These are phyloP conservation scores for Exophiala mesophila DNA, from an alignment of 2,329 filamentous ascomycete genomes.

Conservation along the genomic window DNA sequence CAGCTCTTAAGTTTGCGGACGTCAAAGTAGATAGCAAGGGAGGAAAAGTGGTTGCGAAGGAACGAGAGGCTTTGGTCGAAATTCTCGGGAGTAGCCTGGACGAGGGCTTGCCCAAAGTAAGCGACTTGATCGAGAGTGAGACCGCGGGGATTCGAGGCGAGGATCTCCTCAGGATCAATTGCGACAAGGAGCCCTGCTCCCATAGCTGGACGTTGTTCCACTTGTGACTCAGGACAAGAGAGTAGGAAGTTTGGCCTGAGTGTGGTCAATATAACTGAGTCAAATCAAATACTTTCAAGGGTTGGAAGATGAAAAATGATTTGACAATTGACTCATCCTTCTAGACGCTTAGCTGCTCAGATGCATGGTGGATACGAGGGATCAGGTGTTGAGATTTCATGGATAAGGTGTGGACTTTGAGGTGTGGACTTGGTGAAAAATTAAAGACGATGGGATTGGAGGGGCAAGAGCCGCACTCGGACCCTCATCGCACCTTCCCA, in stretches of 20 bases:
- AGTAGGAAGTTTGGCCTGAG: background rate
- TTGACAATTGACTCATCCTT: background rate
- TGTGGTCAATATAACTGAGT: too few relatives aligned
- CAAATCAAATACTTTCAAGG: too few relatives aligned
- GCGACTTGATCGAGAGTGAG: conserved; percentile 51
- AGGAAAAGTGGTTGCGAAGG: conserved; percentile 52
- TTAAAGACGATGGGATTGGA: too few relatives aligned
- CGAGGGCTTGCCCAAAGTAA: conserved; percentile 55
- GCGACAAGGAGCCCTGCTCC: conserved; percentile 20
- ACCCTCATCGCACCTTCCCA: too few relatives aligned
- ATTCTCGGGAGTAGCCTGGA: conserved; percentile 46
- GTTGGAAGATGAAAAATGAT: background rate
- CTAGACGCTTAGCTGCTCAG: background rate
- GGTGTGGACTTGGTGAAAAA: too few relatives aligned
- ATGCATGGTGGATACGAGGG: background rate
- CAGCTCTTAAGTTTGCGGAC: conserved; percentile 62
- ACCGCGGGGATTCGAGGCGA: conserved; percentile 37
- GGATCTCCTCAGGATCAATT: conserved; percentile 20
- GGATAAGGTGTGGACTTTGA: too few relatives aligned
- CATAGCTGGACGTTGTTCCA: conserved; percentile 5
- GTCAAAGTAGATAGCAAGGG: conserved; percentile 66
- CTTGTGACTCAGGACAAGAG: background rate
- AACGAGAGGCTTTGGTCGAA: conserved; percentile 48
- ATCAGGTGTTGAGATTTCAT: too few relatives aligned
- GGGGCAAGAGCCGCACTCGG: too few relatives aligned